Base-by-base conservation (phyloP, 257 asterid species). In the Lantana camara region DNA sequence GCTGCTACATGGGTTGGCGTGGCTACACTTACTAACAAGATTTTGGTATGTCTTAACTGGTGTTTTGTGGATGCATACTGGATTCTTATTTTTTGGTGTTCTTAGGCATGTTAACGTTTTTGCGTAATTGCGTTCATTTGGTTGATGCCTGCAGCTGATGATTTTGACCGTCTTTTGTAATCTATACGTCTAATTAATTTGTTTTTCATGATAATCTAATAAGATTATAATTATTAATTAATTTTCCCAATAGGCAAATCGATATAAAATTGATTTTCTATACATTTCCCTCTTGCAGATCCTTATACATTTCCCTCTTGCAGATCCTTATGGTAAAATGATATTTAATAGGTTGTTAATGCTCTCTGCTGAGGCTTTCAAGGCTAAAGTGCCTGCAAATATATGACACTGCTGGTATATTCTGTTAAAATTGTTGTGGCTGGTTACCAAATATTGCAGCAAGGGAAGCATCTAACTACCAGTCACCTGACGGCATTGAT, bases 11-110 rank as follows among this genome's bases (percentile, higher is more conserved):
- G 76, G 73, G 60, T 76, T 57, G 74, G 82, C 32, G 63, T 78
- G 71, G 79, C 84, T 58, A 64, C 77, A 23, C 61, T 79, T n/a
- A 45, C 75, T 20, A 82, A 75, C 78, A 79, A 78, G 68, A 73
- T 78, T 64, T 27, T 76, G 82, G 82, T 75, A 50, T 73, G 75
- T 41, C 9, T 73, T 60, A 20, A 23, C 15, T 27, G 21, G 10
- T 14, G 22, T 37, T 40, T 53, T 41, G 4, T 14, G 32, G 15
- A 19, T 41, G 32, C 5, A 5, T 2, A 5, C 32, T 27, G 32
- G 4, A 27, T 27, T 35, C 32, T 40, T 3, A 21, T 52, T 10
- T 46, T 16, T n/a, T n/a, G 23, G 4, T 46, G 21, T 16, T 5
- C 12, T 4, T 9, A 40, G 16, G 19, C 19, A 29, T 30, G 60